Conservation (phyloP, 2,329 filamentous ascomycete genomes). For the Rosellinia necatrix region DNA sequence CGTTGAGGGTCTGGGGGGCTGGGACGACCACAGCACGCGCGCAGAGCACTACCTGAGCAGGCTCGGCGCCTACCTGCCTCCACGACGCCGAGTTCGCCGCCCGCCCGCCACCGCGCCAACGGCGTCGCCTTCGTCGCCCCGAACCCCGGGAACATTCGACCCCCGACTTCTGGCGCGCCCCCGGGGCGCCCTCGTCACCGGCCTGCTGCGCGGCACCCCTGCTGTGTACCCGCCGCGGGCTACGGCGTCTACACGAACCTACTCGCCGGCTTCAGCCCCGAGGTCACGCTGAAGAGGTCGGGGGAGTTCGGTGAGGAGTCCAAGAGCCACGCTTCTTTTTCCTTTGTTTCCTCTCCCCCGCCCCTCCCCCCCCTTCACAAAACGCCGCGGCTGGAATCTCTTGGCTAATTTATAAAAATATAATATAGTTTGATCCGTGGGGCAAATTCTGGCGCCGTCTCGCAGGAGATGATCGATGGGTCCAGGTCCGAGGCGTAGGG, state of each 20-base stretch:
- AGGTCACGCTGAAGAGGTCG: conserved; percentile 41
- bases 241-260: conserved; percentile 48
- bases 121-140: conserved; percentile 18
- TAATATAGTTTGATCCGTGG: conserved; percentile 5
- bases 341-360: not conserved
- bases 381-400: not conserved
- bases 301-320: conserved; percentile 35
- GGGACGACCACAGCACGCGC: not conserved
- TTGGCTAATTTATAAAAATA: not conserved
- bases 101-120: conserved; percentile 19
- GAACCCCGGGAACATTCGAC: conserved; percentile 22
- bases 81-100: conserved; percentile 20
- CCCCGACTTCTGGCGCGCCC: conserved; percentile 32
- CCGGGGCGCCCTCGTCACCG: conserved; percentile 1
- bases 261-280: conserved; percentile 45
- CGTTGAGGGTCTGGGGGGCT: not conserved
- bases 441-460: conserved; percentile 4
- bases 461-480: not conserved
- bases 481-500: not conserved
- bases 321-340: not conserved
- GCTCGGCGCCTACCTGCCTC: conserved; percentile 24
- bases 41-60: not conserved
- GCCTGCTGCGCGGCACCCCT: conserved; percentile 16
- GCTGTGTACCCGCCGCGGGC: conserved; percentile 25
- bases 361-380: not conserved